These are phyloP conservation scores for Reutealis trisperma DNA, from an alignment of 345 rosid species.

Conservation along the genomic window DNA sequence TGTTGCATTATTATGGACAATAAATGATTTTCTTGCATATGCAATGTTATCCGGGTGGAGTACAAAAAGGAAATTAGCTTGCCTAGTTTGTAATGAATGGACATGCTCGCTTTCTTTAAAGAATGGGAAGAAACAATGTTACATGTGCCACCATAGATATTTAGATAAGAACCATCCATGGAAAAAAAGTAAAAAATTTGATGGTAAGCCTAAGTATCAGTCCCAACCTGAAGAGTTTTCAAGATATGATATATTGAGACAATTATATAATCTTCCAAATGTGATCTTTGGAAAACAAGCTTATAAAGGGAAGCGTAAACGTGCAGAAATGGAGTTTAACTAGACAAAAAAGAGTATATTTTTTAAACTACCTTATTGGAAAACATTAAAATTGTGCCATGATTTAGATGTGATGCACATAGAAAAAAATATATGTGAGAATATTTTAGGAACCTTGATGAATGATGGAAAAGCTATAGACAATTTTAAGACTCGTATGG, in stretches of 20 bases:
- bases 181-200: slow-evolving; percentile 4
- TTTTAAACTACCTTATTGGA: background rate
- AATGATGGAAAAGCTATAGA: background rate
- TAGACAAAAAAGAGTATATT: background rate
- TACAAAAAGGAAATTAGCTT: too few species aligned
- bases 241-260: background rate
- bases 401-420: background rate
- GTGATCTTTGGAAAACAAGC: background rate
- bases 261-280: background rate
- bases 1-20: too few species aligned
- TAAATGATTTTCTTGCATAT: too few species aligned
- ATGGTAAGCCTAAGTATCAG: background rate
- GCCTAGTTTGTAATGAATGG: too few species aligned
- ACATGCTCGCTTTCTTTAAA: too few species aligned
- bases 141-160: background rate
- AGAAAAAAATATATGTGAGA: background rate
- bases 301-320: background rate
- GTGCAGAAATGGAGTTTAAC: background rate
- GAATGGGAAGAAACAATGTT: too few species aligned
- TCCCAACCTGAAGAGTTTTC: background rate
- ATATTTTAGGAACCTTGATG: background rate
- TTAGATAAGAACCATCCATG: background rate
- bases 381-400: background rate
- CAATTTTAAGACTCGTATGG: background rate
- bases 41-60: too few species aligned